phyloP scores from a whole-genome alignment of 2,329 filamentous ascomycete genomes.

The Alternaria alternata region DNA sequence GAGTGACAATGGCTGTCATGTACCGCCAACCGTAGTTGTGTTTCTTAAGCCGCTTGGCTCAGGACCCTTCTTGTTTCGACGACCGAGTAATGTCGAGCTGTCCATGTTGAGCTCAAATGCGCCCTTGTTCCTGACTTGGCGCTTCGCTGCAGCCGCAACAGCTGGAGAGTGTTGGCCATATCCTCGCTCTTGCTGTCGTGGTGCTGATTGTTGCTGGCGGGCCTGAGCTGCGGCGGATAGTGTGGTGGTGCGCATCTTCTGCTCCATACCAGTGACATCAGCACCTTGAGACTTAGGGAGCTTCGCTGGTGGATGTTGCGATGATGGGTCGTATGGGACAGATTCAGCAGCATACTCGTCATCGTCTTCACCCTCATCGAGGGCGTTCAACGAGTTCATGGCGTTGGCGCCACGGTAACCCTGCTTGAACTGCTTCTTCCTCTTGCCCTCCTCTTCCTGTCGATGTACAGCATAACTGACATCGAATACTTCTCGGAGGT shows the following conservation, averaged over 20 bases:
- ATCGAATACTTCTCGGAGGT: slow-evolving; percentile 95
- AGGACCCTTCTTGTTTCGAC: slow-evolving; percentile 63
- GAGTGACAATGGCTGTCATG: slow-evolving; percentile 43
- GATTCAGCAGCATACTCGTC: slow-evolving; percentile 73
- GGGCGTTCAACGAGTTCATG: slow-evolving; percentile 70
- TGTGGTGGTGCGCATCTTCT: slow-evolving; percentile 84
- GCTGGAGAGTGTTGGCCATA: slow-evolving; percentile 90
- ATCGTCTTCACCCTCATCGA: slow-evolving; percentile 70
- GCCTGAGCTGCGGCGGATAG: slow-evolving; percentile 72
- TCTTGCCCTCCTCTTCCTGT: slow-evolving; percentile 94
- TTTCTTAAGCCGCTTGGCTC: slow-evolving; percentile 58
- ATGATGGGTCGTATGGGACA: slow-evolving; percentile 60
- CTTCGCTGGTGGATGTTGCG: slow-evolving; percentile 65
- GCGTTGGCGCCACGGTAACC: slow-evolving; percentile 70
- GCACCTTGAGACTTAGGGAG: slow-evolving; percentile 71
- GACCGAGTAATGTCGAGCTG: slow-evolving; percentile 86
- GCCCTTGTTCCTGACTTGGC: slow-evolving; percentile 80
- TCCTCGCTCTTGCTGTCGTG: slow-evolving; percentile 65
- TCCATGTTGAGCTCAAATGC: slow-evolving; percentile 92
- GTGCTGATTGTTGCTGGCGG: slow-evolving; percentile 58
- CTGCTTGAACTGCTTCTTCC: slow-evolving; percentile 82
- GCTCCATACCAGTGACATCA: slow-evolving; percentile 79
- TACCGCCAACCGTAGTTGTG: slow-evolving; percentile 47
- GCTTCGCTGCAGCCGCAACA: slow-evolving; percentile 82
- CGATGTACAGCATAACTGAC: slow-evolving; percentile 97